Percentiles rank a stretch among this genome's conserved stretches.
Evolutionary conservation across 495 filamentous ascomycete genomes (phyloP).

Genomic region (Podospora tetraspora): DNA sequence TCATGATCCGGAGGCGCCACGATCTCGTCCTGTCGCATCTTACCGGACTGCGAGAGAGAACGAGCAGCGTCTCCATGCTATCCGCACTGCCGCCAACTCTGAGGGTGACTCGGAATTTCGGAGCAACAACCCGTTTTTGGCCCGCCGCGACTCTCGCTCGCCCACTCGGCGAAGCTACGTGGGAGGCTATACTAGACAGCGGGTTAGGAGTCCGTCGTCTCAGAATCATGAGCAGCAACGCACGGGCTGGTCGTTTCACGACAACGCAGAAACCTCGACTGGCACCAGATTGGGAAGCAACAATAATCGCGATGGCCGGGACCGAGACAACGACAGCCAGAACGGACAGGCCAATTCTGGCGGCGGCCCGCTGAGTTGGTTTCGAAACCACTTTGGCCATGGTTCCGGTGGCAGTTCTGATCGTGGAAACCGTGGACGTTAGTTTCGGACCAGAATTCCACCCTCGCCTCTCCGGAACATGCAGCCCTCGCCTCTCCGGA

Average conservation of each 20-base stretch:
- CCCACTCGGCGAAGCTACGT: conserved; percentile 6
- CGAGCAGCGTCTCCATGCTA: conserved; percentile 20
- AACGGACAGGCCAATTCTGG: not conserved
- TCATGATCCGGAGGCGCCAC: not conserved
- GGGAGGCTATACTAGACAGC: not conserved
- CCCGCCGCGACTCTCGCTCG: conserved; percentile 17
- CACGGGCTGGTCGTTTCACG: not conserved
- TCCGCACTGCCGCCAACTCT: conserved; percentile 18
- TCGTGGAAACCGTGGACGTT: conserved; percentile 13
- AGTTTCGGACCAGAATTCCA: conserved; percentile 4
- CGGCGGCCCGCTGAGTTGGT: conserved; percentile 19
- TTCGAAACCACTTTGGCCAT: conserved; percentile 23
- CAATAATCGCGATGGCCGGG: not conserved
- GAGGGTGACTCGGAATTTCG: not conserved
- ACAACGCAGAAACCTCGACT: not conserved
- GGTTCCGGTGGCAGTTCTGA: conserved; percentile 10
- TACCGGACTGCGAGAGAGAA: conserved; percentile 19
- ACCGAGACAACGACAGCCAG: conserved; percentile 2
- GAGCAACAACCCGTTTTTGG: not conserved
- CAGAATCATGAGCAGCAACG: not conserved
- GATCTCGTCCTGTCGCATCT: not conserved
- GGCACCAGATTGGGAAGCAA: not conserved
- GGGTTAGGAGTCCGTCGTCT: conserved; percentile 16
- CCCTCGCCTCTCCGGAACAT: not conserved
- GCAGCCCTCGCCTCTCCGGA: not conserved